A percentile compares a stretch with the other conserved stretches of the same genome.
phyloP scores from a whole-genome alignment of 139 green algal genomes.

The Yamagishiella unicocca region DNA sequence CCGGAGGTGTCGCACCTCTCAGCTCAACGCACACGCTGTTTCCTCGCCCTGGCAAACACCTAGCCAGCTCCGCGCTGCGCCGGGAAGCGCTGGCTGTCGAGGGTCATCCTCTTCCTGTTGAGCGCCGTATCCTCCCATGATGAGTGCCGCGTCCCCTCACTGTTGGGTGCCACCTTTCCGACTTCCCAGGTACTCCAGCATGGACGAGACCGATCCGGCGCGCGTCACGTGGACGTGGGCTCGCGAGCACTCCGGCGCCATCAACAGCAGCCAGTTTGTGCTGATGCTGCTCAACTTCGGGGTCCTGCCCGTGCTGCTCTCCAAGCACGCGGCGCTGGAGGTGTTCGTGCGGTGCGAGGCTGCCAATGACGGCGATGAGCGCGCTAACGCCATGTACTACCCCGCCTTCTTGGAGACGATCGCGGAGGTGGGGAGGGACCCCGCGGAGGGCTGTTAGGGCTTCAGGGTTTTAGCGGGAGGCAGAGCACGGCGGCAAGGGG shows the following conservation, averaged over 20 bases:
- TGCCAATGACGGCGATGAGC: constrained; percentile 32
- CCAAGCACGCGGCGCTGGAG: constrained; percentile 34
- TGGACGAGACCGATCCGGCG: constrained; percentile 30
- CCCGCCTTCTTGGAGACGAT: constrained; percentile 42
- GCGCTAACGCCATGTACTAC: constrained; percentile 13
- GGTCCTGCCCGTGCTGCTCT: constrained; percentile 45
- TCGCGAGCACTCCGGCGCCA: constrained; percentile 28
- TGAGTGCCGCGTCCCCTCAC: too few relatives aligned
- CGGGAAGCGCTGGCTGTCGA: too few relatives aligned
- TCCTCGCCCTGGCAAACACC: too few relatives aligned
- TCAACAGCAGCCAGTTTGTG: constrained; percentile 29
- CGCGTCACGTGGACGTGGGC: constrained; percentile 29
- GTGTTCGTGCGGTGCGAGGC: constrained; percentile 33
- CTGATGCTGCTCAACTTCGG: constrained; percentile 49
- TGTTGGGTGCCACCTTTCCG: too few relatives aligned
- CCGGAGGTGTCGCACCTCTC: too few relatives aligned
- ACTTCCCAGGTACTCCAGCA: constrained; percentile 23
- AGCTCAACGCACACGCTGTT: neutral
- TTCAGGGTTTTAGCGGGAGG: too few relatives aligned
- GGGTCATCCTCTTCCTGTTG: too few relatives aligned
- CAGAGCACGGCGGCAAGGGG: too few relatives aligned
- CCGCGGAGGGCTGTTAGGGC: neutral
- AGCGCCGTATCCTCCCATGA: too few relatives aligned
- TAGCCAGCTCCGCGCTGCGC: too few relatives aligned
- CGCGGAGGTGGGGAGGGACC: constrained; percentile 6